Evolutionary conservation across 179 eudicot species (phyloP).

Genomic region (Nepenthes alata): DNA sequence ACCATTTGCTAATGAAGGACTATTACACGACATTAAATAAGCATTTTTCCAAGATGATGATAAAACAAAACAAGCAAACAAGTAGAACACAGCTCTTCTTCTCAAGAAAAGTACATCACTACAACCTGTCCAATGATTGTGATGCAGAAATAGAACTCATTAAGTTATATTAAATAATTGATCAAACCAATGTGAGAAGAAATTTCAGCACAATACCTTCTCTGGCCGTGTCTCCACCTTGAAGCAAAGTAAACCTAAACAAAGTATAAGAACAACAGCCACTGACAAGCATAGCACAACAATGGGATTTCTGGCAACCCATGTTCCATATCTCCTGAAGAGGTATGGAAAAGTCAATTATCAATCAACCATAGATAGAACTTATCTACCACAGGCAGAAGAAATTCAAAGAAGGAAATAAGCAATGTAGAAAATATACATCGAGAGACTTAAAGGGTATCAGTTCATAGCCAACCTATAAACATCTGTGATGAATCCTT

Average conservation of each 20-base stretch:
- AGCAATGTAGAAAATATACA: not conserved
- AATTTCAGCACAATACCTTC: slow-evolving; percentile 36
- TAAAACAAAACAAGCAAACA: too few species aligned
- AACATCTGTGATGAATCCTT: slow-evolving; percentile 67
- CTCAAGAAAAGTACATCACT: too few species aligned
- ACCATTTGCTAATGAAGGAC: too few species aligned
- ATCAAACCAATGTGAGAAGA: not conserved
- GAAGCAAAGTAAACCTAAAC: slow-evolving; percentile 75
- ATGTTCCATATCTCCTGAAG: slow-evolving; percentile 80
- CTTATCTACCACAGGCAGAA: not conserved
- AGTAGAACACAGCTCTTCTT: too few species aligned
- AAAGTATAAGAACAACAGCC: slow-evolving; percentile 54
- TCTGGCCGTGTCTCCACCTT: slow-evolving; percentile 93
- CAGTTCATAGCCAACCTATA: slow-evolving; percentile 44
- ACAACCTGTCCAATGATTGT: too few species aligned
- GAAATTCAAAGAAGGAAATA: not conserved
- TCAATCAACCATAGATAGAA: slow-evolving; percentile 11
- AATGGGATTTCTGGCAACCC: slow-evolving; percentile 89
- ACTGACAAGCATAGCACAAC: slow-evolving; percentile 65
- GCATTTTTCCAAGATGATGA: too few species aligned
- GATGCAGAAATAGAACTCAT: too few species aligned
- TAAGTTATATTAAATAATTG: too few species aligned
- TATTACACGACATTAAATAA: too few species aligned
- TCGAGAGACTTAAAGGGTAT: not conserved
- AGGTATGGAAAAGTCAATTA: not conserved